These are phyloP conservation scores for Cryphonectria parasitica DNA, from an alignment of 2,329 filamentous ascomycete genomes.

Conservation along the genomic window DNA sequence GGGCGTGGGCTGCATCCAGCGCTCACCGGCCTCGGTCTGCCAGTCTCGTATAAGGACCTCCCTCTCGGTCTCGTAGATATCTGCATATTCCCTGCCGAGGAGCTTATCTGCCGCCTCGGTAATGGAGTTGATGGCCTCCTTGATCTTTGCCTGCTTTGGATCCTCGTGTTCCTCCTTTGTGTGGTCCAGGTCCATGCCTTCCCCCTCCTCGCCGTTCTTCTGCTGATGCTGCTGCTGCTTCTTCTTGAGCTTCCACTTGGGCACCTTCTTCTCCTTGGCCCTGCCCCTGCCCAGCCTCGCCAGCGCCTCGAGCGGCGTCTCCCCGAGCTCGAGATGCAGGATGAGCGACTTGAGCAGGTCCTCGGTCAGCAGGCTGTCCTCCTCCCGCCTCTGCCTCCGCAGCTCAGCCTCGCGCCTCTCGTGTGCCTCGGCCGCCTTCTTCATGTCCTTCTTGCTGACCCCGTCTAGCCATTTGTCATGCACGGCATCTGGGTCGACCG, in stretches of 20 bases:
- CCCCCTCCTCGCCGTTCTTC: slow-evolving; percentile 43
- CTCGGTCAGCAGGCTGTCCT: slow-evolving; percentile 85
- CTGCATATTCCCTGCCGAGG: slow-evolving; percentile 77
- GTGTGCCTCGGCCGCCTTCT: slow-evolving; percentile 81
- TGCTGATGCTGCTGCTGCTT: slow-evolving; percentile 55
- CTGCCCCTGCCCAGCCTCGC: slow-evolving; percentile 72
- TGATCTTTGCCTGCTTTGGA: slow-evolving; percentile 70
- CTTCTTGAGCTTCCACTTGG: slow-evolving; percentile 73
- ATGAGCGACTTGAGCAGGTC: slow-evolving; percentile 80
- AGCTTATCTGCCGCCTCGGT: slow-evolving; percentile 90
- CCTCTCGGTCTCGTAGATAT: slow-evolving; percentile 90
- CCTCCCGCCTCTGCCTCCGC: slow-evolving; percentile 69
- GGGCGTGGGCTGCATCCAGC: slow-evolving; percentile 63
- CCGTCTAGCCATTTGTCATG: slow-evolving; percentile 95
- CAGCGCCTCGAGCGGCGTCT: slow-evolving; percentile 87
- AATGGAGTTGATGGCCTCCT: slow-evolving; percentile 76
- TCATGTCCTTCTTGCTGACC: slow-evolving; percentile 91
- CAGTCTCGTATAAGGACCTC: slow-evolving; percentile 85
- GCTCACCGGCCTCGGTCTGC: slow-evolving; percentile 81
- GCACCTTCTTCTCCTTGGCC: slow-evolving; percentile 60
- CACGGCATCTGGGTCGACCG: slow-evolving; percentile 82
- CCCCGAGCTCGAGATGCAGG: slow-evolving; percentile 71
- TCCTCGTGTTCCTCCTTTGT: slow-evolving; percentile 60
- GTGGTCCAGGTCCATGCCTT: slow-evolving; percentile 72
- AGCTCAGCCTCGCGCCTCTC: slow-evolving; percentile 81